Evolutionary conservation across 2,329 filamentous ascomycete species (phyloP).

Genomic region (Zymoseptoria ardabiliae): DNA sequence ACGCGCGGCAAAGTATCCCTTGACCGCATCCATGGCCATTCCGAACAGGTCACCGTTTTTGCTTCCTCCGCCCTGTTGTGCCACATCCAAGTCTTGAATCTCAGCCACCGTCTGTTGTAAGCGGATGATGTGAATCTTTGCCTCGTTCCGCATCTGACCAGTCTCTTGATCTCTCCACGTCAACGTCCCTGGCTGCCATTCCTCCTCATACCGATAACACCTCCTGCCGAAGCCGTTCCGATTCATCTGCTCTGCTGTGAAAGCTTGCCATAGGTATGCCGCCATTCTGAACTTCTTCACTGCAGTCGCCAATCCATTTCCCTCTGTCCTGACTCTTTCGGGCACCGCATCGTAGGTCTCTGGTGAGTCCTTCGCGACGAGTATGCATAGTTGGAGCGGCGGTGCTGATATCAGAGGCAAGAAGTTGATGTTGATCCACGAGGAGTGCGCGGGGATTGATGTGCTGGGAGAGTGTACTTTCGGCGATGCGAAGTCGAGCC

Average conservation of each 20-base stretch:
- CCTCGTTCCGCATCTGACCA: conserved; percentile 78
- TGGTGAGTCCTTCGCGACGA: conserved; percentile 81
- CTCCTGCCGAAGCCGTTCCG: conserved; percentile 79
- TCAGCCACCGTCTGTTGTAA: conserved; percentile 78
- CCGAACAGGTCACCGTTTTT: conserved; percentile 67
- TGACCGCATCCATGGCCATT: conserved; percentile 71
- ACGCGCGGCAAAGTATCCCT: conserved; percentile 64
- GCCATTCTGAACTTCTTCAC: conserved; percentile 90
- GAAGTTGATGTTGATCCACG: conserved; percentile 78
- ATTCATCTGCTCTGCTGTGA: conserved; percentile 94
- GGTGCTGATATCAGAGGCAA: conserved; percentile 70
- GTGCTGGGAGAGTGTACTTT: conserved; percentile 65
- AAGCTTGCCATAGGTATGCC: conserved; percentile 94
- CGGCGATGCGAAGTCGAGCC: conserved; percentile 76
- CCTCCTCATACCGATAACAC: conserved; percentile 85
- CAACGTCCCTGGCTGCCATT: conserved; percentile 80
- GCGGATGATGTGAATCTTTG: conserved; percentile 79
- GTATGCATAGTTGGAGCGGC: conserved; percentile 80
- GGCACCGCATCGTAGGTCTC: conserved; percentile 78
- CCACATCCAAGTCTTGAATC: conserved; percentile 67
- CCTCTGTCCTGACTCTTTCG: conserved; percentile 67
- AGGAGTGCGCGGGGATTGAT: conserved; percentile 64
- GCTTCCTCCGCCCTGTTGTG: conserved; percentile 65
- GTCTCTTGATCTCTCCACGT: conserved; percentile 65
- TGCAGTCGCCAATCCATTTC: conserved; percentile 72